Base-by-base conservation (phyloP, 129 eudicot genomes). In the Flaveria brownii region DNA sequence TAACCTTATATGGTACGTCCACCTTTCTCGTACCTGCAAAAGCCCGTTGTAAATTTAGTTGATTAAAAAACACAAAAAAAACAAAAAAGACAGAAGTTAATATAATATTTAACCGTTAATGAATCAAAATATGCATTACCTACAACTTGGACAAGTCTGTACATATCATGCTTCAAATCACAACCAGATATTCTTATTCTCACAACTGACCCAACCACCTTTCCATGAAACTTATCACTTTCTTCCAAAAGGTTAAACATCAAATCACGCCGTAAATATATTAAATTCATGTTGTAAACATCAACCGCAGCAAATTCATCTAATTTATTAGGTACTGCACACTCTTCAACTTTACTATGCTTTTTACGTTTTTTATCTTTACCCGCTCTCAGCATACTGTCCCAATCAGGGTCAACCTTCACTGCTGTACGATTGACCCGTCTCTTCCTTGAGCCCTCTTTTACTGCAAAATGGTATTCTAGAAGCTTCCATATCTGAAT, bases 281-380 rank as follows among this genome's bases (percentile, higher is more conserved):
- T 87, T 80, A 95, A 83, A 47, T 85, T 91, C 67, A 95, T 89
- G 69, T 91, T 95, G 77, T 95, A 88, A 73, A 82, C 87, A 86
- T 95, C 96, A 72, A 95, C 89, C 4, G 96, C 99, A 50, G 97
- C 99, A 86, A 86, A 95, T 43, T 87, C 91, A 78, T 87, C 86
- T 62, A 91, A 80, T 65, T 89, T 88, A 25, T 60, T 86, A 75
- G 83, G 90, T 59, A 78, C 57, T 72, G 71, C 82, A 57, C 80
- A 86, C 36, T 85, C 94, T 74, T 84, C 93, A 43, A 64, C 85
- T 59, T 86, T 88, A 46, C 67, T 86, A 45, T 86, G 85, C 16
- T 79, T 77, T 85, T 81, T 90, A 23, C 86, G 87, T 76, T 80
- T 91, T 80, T 80, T 93, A 59, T 85, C 86, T 74, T 74, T 80